These are phyloP conservation scores for Gamsiella multidivaricata DNA, from an alignment of 192 early-diverging fungal genomes.

Conservation along the genomic window DNA sequence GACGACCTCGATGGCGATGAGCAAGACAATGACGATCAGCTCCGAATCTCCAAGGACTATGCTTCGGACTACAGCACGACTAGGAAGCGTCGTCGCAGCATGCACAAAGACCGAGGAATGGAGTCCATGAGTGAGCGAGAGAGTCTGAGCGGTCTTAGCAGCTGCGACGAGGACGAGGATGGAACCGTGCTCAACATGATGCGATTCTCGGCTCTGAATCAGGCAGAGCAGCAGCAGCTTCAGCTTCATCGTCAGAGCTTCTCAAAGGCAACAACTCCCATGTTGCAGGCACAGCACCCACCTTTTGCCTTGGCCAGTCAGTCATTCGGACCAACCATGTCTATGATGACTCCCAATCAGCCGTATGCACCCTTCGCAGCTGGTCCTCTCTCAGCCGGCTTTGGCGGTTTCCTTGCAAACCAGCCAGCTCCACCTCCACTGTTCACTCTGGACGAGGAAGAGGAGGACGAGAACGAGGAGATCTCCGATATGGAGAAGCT, in stretches of 20 bases:
- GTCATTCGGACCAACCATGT: constrained; percentile 25
- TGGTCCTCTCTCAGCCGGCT: constrained; percentile 37
- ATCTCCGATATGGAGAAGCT: constrained; percentile 50
- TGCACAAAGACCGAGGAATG: constrained; percentile 29
- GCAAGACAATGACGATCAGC: constrained; percentile 21
- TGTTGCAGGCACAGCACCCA: constrained; percentile 28
- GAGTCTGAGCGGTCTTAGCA: constrained; percentile 43
- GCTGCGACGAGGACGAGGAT: constrained; percentile 47
- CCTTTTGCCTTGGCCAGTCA: constrained; percentile 28
- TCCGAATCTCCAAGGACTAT: constrained; percentile 38
- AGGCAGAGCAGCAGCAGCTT: constrained; percentile 22
- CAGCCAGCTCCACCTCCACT: constrained; percentile 32
- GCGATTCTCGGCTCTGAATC: constrained; percentile 18
- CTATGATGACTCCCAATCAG: constrained; percentile 13
- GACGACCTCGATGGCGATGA: constrained; percentile 35
- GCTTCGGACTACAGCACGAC: constrained; percentile 34
- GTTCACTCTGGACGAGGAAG: constrained; percentile 49
- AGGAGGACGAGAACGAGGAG: constrained; percentile 45
- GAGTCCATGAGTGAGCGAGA: constrained; percentile 55
- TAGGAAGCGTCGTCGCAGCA: constrained; percentile 42
- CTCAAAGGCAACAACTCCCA: constrained; percentile 8
- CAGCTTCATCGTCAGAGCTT: constrained; percentile 29
- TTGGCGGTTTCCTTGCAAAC: constrained; percentile 34
- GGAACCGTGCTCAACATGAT: constrained; percentile 33
- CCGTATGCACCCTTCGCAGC: constrained; percentile 16